Percentiles rank a stretch among this genome's conserved stretches.
phyloP scores from a whole-genome alignment of 768 basidiomycete genomes.

The Xanthoconium stramineum region DNA sequence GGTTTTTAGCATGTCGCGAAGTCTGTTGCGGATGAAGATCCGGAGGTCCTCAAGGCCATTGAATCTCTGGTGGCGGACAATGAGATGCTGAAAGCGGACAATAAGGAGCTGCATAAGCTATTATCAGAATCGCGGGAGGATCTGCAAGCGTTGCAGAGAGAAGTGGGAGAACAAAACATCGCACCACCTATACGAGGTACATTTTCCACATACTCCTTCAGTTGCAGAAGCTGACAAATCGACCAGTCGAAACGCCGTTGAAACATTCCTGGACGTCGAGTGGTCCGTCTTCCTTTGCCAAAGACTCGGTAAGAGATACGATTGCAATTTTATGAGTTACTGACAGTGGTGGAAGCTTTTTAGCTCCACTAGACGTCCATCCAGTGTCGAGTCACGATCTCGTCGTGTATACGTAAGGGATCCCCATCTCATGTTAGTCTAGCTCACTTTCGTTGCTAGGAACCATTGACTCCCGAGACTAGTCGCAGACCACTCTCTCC shows the following conservation, averaged over 20 bases:
- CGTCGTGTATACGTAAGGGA: slow-evolving; percentile 34
- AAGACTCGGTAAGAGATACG: slow-evolving; percentile 42
- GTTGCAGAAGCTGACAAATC: slow-evolving; percentile 2
- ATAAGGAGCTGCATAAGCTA: slow-evolving; percentile 71
- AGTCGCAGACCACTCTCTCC: slow-evolving; percentile 41
- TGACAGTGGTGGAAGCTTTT: slow-evolving; percentile 25
- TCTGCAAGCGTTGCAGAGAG: slow-evolving; percentile 61
- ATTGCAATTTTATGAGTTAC: slow-evolving; percentile 28
- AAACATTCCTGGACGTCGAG: slow-evolving; percentile 43
- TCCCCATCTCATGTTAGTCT: background rate
- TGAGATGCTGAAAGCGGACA: slow-evolving; percentile 77
- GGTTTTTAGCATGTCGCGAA: slow-evolving; percentile 37
- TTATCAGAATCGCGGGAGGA: slow-evolving; percentile 79
- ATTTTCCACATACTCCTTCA: background rate
- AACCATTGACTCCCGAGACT: slow-evolving; percentile 47
- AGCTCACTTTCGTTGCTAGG: slow-evolving; percentile 25
- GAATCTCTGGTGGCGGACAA: slow-evolving; percentile 88
- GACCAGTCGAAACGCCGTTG: slow-evolving; percentile 33
- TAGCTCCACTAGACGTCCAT: slow-evolving; percentile 28
- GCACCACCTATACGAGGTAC: slow-evolving; percentile 44
- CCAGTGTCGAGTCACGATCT: slow-evolving; percentile 34
- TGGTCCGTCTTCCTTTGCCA: slow-evolving; percentile 41
- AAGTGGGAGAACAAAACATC: slow-evolving; percentile 70
- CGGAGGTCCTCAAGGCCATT: slow-evolving; percentile 65
- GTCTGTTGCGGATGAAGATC: slow-evolving; percentile 40